phyloP scores from a whole-genome alignment of 148 eudicot species.

The Rhododendron mucronatum region DNA sequence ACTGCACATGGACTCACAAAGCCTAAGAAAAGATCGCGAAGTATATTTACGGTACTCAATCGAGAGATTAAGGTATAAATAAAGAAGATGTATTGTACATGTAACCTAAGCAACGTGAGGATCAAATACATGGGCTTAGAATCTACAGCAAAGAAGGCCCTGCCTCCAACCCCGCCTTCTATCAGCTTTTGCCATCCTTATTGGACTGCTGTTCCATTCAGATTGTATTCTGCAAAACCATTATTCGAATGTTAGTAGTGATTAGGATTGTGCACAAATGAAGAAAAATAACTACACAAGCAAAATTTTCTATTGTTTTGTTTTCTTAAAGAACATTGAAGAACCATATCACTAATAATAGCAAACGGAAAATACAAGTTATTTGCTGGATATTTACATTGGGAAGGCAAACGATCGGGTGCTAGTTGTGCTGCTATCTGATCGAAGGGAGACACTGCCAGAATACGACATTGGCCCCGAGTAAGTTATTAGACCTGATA shows the following conservation, averaged over 20 bases:
- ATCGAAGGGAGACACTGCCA: constrained; percentile 75
- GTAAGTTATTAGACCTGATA: constrained; percentile 44
- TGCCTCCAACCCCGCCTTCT: constrained; percentile 59
- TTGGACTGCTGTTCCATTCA: constrained; percentile 93
- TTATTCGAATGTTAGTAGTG: neutral
- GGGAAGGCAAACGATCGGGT: constrained; percentile 95
- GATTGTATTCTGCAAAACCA: constrained; percentile 56
- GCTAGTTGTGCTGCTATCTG: constrained; percentile 91
- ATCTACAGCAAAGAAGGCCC: constrained; percentile 86
- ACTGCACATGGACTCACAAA: constrained; percentile 12
- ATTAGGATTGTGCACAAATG: neutral
- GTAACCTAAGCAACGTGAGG: constrained; percentile 5
- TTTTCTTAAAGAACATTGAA: neutral
- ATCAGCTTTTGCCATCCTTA: constrained; percentile 87
- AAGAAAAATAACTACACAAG: neutral
- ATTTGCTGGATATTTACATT: constrained; percentile 38
- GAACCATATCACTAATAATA: neutral
- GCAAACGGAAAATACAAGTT: neutral
- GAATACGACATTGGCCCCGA: constrained; percentile 47
- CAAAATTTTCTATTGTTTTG: neutral
- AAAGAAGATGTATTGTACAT: neutral
- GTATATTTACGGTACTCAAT: constrained; percentile 10
- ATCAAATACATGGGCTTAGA: constrained; percentile 26
- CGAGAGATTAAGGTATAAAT: neutral
- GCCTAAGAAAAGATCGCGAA: neutral